Evolutionary conservation across 2,329 filamentous ascomycete genomes (phyloP), one percentile per base, ranked within the genome.

Genomic region (Phyllosticta citrichinensis): DNA sequence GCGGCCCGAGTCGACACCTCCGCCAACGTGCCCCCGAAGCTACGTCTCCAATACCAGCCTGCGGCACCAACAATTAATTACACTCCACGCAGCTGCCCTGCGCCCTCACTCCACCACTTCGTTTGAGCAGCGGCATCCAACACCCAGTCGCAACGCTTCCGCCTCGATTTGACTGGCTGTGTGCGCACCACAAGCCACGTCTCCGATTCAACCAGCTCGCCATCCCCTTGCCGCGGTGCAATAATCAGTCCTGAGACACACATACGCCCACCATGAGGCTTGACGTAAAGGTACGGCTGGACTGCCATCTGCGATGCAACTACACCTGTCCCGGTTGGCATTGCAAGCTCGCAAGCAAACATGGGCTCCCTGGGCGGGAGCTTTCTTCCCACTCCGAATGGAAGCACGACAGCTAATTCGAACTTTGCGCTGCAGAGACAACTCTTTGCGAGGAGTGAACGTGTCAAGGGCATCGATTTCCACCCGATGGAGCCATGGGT

Each of bases 401-500:
- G 14, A 47, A n/a, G 40, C 40, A 47, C 40, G 8, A n/a, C 35
- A 47, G 71, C 78, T 80, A 69, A 81, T 65, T 56, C 65, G 65
- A 65, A 73, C 69, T 65, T 75, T 65, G 62, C 74, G 60, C 64
- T 76, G 72, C 74, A 91, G 87, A 86, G 87, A 76, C 88, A 91
- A 77, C 84, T 91, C 69, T 89, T 91, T 79, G 89, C 89, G 76
- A 85, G 91, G 77, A 95, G 89, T 71, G 91, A 97, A 83, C 88
- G 93, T 79, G 93, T 97, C 68, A 97, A 97, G 66, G 72, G 72
- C 73, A 91, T 96, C 76, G 93, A 97, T 80, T 97, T 97, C 75
- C 93, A 97, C 75, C 92, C 91, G 52, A 90, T 91, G 63, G 93
- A 97, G 80, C 91, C 92, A 85, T 97, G 93, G 90, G 89, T 87